Evolutionary conservation across 768 basidiomycete species (phyloP).

Genomic region (Kwoniella sp.): DNA sequence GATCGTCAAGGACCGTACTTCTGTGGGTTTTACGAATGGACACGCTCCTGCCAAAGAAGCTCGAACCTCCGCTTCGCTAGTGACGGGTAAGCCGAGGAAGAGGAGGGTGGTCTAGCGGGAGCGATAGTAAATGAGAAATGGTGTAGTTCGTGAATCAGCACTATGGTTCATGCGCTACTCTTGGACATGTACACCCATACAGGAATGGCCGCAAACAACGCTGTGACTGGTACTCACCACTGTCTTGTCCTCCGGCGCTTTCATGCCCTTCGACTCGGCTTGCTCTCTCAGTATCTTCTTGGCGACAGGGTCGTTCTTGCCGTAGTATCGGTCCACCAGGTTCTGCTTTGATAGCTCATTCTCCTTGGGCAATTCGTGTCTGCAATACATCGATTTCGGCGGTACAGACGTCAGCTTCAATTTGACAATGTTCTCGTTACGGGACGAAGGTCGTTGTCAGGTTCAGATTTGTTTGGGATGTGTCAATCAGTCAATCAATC

Average conservation of each 20-base stretch:
- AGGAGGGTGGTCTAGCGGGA: conserved; percentile 50
- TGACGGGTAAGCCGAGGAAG: conserved; percentile 50
- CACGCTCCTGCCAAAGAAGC: conserved; percentile 41
- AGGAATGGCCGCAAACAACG: not conserved
- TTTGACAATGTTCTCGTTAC: not conserved
- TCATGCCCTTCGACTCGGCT: conserved; percentile 78
- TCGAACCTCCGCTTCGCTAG: conserved; percentile 48
- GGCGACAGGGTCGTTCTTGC: conserved; percentile 89
- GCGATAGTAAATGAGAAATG: not conserved
- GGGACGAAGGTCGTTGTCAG: not conserved
- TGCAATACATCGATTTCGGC: conserved; percentile 53
- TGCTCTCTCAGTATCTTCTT: conserved; percentile 79
- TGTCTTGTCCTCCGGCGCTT: conserved; percentile 82
- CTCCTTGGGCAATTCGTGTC: conserved; percentile 85
- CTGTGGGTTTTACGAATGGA: conserved; percentile 49
- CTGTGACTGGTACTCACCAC: conserved; percentile 65
- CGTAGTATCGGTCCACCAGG: conserved; percentile 91
- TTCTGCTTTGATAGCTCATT: conserved; percentile 87
- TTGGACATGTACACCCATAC: too few relatives aligned
- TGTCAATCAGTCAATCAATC: too few relatives aligned
- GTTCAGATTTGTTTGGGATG: too few relatives aligned
- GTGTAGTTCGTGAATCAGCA: not conserved
- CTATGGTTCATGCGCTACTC: not conserved
- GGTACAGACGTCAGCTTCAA: not conserved
- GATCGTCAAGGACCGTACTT: conserved; percentile 47